Evolutionary conservation across 306 rosid species (phyloP).

Genomic region (Prunus campanulata): DNA sequence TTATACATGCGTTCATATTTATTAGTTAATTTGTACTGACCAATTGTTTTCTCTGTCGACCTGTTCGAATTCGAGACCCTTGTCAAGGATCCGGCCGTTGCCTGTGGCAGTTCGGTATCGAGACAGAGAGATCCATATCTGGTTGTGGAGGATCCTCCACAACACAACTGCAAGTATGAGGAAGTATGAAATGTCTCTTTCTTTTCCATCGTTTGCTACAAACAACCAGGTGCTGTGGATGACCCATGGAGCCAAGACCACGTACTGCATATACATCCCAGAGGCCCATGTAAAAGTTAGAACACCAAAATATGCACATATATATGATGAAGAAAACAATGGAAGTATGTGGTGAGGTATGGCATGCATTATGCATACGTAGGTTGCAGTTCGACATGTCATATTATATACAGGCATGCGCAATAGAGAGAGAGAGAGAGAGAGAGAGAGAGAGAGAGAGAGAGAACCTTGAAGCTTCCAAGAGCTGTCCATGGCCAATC

Average conservation of each 20-base stretch:
- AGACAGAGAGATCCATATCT: conserved; percentile 58
- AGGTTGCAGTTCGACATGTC: too few relatives aligned
- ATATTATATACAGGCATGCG: not conserved
- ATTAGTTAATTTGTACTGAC: conserved; percentile 3
- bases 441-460: too few relatives aligned
- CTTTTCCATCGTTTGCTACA: conserved; percentile 16
- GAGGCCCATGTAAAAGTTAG: not conserved
- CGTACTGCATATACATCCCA: conserved; percentile 37
- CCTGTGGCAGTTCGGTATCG: conserved; percentile 60
- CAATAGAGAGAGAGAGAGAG: not conserved
- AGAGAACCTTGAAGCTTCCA: conserved; percentile 1
- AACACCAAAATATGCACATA: too few relatives aligned
- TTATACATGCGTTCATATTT: too few relatives aligned
- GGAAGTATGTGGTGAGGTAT: too few relatives aligned
- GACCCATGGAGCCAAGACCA: conserved; percentile 54
- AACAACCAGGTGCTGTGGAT: conserved; percentile 42
- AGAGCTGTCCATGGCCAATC: conserved; percentile 2
- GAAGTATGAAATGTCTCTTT: conserved; percentile 34
- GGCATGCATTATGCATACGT: too few relatives aligned
- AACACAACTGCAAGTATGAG: conserved; percentile 49
- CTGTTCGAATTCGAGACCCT: conserved; percentile 34
- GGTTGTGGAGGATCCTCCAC: conserved; percentile 55
- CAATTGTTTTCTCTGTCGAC: conserved; percentile 39
- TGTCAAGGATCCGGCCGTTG: conserved; percentile 36
- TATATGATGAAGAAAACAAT: too few relatives aligned